Evolutionary conservation across 2,329 filamentous ascomycete genomes (phyloP), one percentile per base, ranked within the genome.

Genomic region (Aspergillus sp.): DNA sequence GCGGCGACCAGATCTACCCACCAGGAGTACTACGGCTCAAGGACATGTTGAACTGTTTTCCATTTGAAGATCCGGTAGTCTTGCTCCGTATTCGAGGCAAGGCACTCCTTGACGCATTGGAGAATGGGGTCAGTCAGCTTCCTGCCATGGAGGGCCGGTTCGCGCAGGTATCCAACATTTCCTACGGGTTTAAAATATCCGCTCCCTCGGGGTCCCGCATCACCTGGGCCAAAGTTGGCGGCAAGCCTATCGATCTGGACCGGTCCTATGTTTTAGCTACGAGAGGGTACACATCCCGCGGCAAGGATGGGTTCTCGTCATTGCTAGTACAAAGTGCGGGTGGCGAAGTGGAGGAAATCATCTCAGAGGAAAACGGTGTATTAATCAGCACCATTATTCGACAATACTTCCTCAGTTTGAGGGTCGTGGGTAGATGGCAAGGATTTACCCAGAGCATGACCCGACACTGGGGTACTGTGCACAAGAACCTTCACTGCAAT

Each of bases 31-130:
- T 95, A 6, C 75, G 83, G 26, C 70, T 95, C 46, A 88, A 88
- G 58, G 88, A 94, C 57, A 80, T 94, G n/a, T 79, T 90, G 45
- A 86, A 87, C 40, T 95, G 88, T 59, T 95, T 95, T 53, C 90
- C 90, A 0, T 95, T 96, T 55, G 90, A 95, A 60, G 90, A 95
- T 51, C 89, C 90, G 0, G 86, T 90, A 1, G 85, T 95, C 0
- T 80, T 94, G 4, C 72, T 95, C 47, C 79, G 77, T 30, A 75
- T 89, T 5, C 81, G 73, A 0, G 90, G 90, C 0, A 74, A 81
- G 54, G 85, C 83, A 1, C 80, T 96, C 29, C 73, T 83, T 57
- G 83, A 82, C n/a, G 90, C 90, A 0, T 66, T 95, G 2, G 90
- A 95, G 64, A 95, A 95, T 54, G 82, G 85, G 0, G 83, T 96